Evolutionary conservation across 164 flowering plant genomes (phyloP).

Genomic region (Liriodendron chinense): DNA sequence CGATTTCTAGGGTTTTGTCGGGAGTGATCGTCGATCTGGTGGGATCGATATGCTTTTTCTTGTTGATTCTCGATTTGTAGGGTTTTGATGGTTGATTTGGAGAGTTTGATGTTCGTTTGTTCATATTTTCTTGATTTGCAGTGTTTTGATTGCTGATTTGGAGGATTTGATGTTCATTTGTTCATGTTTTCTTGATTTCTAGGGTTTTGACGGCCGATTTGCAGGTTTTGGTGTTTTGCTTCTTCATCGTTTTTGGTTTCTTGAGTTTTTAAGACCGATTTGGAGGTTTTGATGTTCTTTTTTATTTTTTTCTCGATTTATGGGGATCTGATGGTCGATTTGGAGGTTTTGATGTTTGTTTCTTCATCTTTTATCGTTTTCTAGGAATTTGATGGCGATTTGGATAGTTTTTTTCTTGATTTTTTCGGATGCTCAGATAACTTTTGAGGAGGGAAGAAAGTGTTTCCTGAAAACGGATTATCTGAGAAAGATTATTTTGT

Average conservation of each 20-base stretch:
- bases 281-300: not conserved
- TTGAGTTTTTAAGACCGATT: not conserved
- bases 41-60: not conserved
- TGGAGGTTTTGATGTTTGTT: no score
- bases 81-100: not conserved
- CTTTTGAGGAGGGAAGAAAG: not conserved
- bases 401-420: no score
- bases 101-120: not conserved
- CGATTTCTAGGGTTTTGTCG: not conserved
- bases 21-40: not conserved
- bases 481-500: not conserved
- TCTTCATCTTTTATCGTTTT: no score
- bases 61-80: not conserved
- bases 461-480: not conserved
- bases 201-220: not conserved
- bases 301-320: no score
- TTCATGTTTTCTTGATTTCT: not conserved
- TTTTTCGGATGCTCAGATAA: no score
- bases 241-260: not conserved
- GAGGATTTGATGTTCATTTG: not conserved
- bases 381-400: no score
- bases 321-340: not conserved
- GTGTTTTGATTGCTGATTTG: not conserved
- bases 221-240: not conserved
- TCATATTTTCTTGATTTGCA: not conserved